Base-by-base conservation (phyloP, 129 eudicot genomes). In the Artemisia argyi region DNA sequence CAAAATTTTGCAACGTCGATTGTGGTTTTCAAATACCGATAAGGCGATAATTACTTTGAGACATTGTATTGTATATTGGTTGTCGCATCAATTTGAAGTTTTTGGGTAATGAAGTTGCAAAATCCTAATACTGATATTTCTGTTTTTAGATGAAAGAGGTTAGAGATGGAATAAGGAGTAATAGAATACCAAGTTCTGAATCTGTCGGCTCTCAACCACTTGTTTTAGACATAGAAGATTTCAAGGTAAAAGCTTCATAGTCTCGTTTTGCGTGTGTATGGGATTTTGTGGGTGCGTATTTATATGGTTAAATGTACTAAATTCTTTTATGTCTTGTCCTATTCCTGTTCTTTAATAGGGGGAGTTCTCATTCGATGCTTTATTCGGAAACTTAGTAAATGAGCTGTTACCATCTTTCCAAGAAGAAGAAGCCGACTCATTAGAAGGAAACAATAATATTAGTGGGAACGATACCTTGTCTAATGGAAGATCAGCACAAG, bases 341-440 rank as follows among this genome's bases (percentile, higher is more conserved):
- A 48, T 79, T 47, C 56, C 66, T 79, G 42, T 35, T 7, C 46
- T 59, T 53, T 72, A 3, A 78, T 22, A 92, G 98, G 98, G 98
- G 57, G 57, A 52, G 17, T 52, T 52, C 57, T 52, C 57, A 52
- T 52, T 52, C 0, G 57, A 52, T 52, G 57, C 57, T 52, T 52
- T 52, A 52, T 52, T 52, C 8, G 57, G 57, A 52, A 61, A 61
- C 66, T 81, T 94, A 78, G 99, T 94, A 49, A 86, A 88, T 75
- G 96, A 90, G 81, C 48, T 90, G 73, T 85, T 94, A 59, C 99
- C 99, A 12, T 86, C 94, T 51, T 87, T 79, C 58, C 89, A 83
- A 76, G 97, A 88, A 71, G 97, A 94, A 62, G 97, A 94, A 10
- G 73, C 80, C 20, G 91, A 88, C 74, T 74, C 85, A 58, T 65